Base-by-base conservation (phyloP, 768 basidiomycete genomes). In the Chalciporus sphaerocephalus region DNA sequence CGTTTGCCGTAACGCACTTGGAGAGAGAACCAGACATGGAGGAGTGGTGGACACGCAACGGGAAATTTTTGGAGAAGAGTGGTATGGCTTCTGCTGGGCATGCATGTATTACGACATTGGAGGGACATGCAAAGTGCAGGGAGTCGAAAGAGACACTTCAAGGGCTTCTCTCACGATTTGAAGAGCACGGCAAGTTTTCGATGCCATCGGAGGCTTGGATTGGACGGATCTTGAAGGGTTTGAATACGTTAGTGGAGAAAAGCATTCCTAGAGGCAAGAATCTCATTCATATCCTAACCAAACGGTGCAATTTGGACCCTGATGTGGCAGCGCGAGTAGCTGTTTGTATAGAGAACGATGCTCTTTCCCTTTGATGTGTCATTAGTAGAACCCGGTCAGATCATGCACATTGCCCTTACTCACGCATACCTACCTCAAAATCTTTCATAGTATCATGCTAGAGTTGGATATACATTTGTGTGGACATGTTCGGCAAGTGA, bases 1-100 rank as follows among this genome's bases (percentile, higher is more conserved):
- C 69, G 8, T 46, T 74, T 6, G 69, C 64, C 1, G 56, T 74
- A 23, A 74, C 69, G 0, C 69, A 73, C 20, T 58, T 74, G 17
- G 72, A 72, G 48, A 42, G 62, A 16, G 59, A 67, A 17, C 17
- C 15, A 2, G 46, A 57, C 23, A 67, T 68, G 66, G 67, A 67
- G 40, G 55, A 49, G 1, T 67, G 67, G 66, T 67, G 66, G 67
- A 43, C 30, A 0, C 46, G 56, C 4, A 65, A 67, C 16, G 42
- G 36, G 20, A 50, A 46, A 39, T 45, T 40, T 22, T 42, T 67
- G 11, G 52, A 56, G 21, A 42, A 18, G 37, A 51, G 43, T n/a
- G 45, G 57, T 0, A 57, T 67, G 40, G 33, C 42, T 8, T 55
- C 62, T 10, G 44, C 47, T 1, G 67, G 56, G 6, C 63, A 67